Evolutionary conservation across 192 early-diverging fungal species (phyloP), one percentile per base, ranked within the genome.

Genomic region (Phycomyces nitens): DNA sequence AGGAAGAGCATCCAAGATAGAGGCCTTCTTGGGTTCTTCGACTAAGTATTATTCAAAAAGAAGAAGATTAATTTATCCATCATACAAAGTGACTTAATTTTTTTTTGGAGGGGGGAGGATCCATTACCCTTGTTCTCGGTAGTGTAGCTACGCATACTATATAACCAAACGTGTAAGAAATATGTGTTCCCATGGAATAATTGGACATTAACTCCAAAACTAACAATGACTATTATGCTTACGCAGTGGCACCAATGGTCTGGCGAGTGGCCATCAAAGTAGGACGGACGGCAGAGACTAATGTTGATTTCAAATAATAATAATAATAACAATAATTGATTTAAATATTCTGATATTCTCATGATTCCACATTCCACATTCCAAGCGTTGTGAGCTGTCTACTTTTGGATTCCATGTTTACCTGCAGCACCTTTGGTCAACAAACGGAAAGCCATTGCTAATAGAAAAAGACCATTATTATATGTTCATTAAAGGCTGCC

Each of bases 1-100:
- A 56, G 96, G 96, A 66, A 97, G 90, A 34, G 90, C 75, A 66
- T 95, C 92, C 73, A 99, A 88, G 65, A 99, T 87, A 80, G 89
- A 90, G 53, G 94, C 94, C 79, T 89, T 90, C 69, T 85, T 86
- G 23, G 93, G 91, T 12, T 86, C 82, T 53, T 78, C 75, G 64
- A 66, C 65, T 68, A 65, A 70, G 72, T 71, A 60, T 15, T 42
- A 6, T 34, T 34, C 29, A 7, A 34, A 34, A 34, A 7, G 7
- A 34, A 34, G 29, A 34, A 34, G 7, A 34, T n/a, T n/a, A n/a
- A n/a, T n/a, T n/a, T n/a, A n/a, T n/a, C n/a, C n/a, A n/a, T n/a
- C n/a, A n/a, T n/a, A n/a, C n/a, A n/a, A n/a, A n/a, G n/a, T n/a
- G n/a, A n/a, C n/a, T n/a, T n/a, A n/a, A n/a, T n/a, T n/a, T n/a